A percentile compares a stretch with the other conserved stretches of the same genome.
These are phyloP conservation scores for Knoxdaviesia proteae DNA, from an alignment of 2,329 filamentous ascomycete species.

Conservation along the genomic window DNA sequence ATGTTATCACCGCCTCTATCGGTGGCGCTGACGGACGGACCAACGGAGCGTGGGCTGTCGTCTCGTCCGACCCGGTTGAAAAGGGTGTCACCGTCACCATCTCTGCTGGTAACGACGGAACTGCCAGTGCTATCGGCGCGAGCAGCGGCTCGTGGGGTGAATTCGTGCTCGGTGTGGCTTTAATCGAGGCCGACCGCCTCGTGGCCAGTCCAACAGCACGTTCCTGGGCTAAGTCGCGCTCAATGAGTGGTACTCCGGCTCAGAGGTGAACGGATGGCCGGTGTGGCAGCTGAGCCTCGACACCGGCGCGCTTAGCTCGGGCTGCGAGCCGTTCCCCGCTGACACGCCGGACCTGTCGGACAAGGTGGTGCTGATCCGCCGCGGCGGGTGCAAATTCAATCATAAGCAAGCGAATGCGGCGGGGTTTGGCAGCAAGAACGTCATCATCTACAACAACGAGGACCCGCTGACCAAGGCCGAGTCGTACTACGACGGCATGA, in stretches of 20 bases:
- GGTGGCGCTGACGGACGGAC: constrained; percentile 29
- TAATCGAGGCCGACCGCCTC: constrained; percentile 15
- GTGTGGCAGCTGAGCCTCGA: no score
- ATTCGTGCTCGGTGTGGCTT: constrained; percentile 25
- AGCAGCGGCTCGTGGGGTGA: constrained; percentile 6
- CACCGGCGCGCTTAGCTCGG: no score
- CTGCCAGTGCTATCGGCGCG: constrained; percentile 13
- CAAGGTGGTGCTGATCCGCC: constrained; percentile 37
- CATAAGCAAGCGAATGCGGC: constrained; percentile 31
- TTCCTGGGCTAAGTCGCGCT: no score
- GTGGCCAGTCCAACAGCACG: no score
- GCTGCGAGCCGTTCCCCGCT: constrained; percentile 5
- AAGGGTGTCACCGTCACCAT: constrained; percentile 30
- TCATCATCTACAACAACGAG: constrained; percentile 41
- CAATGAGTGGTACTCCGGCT: no score
- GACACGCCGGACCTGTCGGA: constrained; percentile 34
- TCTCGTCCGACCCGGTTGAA: constrained; percentile 29
- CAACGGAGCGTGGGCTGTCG: constrained; percentile 27
- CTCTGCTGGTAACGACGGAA: constrained; percentile 29
- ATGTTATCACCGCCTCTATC: constrained; percentile 35
- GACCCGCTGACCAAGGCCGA: constrained; percentile 12
- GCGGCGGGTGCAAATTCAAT: constrained; percentile 34
- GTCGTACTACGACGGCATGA: constrained; percentile 19
- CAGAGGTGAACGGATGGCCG: no score
- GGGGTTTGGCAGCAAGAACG: constrained; percentile 34